These are phyloP conservation scores for Pluteus cervinus DNA, from an alignment of 768 basidiomycete species.

Conservation along the genomic window DNA sequence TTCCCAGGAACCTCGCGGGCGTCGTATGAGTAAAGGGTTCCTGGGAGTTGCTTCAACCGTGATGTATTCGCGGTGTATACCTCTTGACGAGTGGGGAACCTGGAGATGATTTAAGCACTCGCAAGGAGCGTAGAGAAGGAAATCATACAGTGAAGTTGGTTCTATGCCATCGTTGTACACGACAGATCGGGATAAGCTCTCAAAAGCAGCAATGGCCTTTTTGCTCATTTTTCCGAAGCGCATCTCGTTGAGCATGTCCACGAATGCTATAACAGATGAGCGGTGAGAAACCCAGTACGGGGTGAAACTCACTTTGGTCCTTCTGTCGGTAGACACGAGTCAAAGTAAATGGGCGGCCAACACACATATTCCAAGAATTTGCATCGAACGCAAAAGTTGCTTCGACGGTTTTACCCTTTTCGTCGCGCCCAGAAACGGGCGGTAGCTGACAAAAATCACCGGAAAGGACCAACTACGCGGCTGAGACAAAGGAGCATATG, in stretches of 20 bases:
- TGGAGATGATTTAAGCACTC: conserved; percentile 21
- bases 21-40: conserved; percentile 29
- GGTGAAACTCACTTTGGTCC: conserved; percentile 51
- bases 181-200: conserved; percentile 47
- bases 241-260: conserved; percentile 86
- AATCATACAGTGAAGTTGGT: conserved; percentile 71
- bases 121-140: neutral
- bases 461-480: conserved; percentile 64
- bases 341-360: conserved; percentile 49
- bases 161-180: conserved; percentile 66
- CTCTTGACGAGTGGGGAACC: conserved; percentile 65
- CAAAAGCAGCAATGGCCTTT: conserved; percentile 43
- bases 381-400: conserved; percentile 79
- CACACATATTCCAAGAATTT: conserved; percentile 59
- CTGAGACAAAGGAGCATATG: neutral
- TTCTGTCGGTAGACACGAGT: conserved; percentile 85
- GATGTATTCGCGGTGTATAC: conserved; percentile 64
- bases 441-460: conserved; percentile 93
- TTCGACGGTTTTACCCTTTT: conserved; percentile 40
- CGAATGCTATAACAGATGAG: conserved; percentile 41
- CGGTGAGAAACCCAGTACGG: conserved; percentile 2
- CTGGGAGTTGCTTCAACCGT: conserved; percentile 40
- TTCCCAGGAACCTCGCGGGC: conserved; percentile 40
- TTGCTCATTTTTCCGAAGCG: conserved; percentile 61
- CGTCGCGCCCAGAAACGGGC: conserved; percentile 55